These are phyloP conservation scores for Suhomyces taliae DNA, from an alignment of 1,139 yeast genomes.

Conservation along the genomic window DNA sequence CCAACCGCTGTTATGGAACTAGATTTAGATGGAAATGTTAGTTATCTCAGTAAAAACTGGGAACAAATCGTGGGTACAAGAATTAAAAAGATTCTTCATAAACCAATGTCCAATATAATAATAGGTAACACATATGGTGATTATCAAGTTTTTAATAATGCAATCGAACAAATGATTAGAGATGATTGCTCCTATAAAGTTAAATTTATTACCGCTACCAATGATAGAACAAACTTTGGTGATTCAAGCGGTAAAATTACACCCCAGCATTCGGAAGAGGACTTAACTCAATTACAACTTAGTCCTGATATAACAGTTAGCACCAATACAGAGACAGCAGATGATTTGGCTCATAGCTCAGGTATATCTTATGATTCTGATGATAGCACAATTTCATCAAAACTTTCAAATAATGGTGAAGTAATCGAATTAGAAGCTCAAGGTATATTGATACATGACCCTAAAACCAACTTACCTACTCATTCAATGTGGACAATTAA, in stretches of 20 bases:
- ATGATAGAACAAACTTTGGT: constrained; percentile 21
- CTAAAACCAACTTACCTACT: constrained; percentile 57
- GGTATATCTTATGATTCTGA: constrained; percentile 11
- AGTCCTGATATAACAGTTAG: not conserved
- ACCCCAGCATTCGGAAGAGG: constrained; percentile 27
- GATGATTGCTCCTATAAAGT: constrained; percentile 81
- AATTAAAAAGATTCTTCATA: constrained; percentile 51
- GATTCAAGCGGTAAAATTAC: constrained; percentile 24
- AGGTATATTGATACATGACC: constrained; percentile 85
- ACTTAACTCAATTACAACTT: constrained; percentile 6
- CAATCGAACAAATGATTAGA: constrained; percentile 66
- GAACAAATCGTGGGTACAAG: constrained; percentile 69
- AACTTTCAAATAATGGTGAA: constrained; percentile 56
- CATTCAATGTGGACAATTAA: constrained; percentile 94
- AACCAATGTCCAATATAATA: constrained; percentile 64
- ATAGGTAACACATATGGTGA: constrained; percentile 66
- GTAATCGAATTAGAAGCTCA: constrained; percentile 85
- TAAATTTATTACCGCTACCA: constrained; percentile 62
- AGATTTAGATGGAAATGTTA: constrained; percentile 75
- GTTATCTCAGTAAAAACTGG: constrained; percentile 77
- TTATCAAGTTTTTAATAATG: constrained; percentile 64
- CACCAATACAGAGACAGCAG: not conserved
- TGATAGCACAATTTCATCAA: constrained; percentile 26
- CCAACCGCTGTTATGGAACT: constrained; percentile 87
- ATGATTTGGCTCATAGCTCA: constrained; percentile 5